These are phyloP conservation scores for Clavispora phyllophila DNA, from an alignment of 805 yeast species.

Conservation along the genomic window DNA sequence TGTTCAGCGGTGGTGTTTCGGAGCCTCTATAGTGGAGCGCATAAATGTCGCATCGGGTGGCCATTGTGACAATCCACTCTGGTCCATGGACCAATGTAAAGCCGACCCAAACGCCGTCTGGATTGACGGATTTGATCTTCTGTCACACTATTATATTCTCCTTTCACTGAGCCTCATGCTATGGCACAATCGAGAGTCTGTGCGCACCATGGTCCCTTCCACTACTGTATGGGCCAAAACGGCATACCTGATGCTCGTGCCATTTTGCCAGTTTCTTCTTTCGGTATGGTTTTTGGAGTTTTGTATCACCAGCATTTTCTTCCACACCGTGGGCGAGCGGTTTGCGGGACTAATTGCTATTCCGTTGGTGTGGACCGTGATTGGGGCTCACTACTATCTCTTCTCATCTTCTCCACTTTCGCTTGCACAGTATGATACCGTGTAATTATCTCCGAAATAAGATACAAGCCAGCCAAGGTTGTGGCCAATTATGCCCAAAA, in stretches of 20 bases:
- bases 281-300: constrained; percentile 11
- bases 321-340: constrained; percentile 13
- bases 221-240: not conserved
- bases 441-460: too few relatives aligned
- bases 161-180: constrained; percentile 9
- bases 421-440: not conserved
- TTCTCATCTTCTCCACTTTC: not conserved
- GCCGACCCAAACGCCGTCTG: constrained; percentile 3
- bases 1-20: constrained; percentile 28
- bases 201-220: not conserved
- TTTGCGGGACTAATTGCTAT: constrained; percentile 8
- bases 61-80: constrained; percentile 3
- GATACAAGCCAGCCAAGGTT: too few relatives aligned
- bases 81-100: constrained; percentile 4
- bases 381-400: not conserved
- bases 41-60: constrained; percentile 15
- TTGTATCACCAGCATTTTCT: constrained; percentile 11
- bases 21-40: constrained; percentile 29
- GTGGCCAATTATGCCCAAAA: too few relatives aligned
- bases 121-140: constrained; percentile 13
- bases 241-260: not conserved
- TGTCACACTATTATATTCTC: constrained; percentile 13
- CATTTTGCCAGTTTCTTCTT: constrained; percentile 2
- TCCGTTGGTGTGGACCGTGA: not conserved
- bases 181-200: not conserved